These are phyloP conservation scores for Colletotrichum melonis DNA, from an alignment of 2,329 filamentous ascomycete species.

Conservation along the genomic window DNA sequence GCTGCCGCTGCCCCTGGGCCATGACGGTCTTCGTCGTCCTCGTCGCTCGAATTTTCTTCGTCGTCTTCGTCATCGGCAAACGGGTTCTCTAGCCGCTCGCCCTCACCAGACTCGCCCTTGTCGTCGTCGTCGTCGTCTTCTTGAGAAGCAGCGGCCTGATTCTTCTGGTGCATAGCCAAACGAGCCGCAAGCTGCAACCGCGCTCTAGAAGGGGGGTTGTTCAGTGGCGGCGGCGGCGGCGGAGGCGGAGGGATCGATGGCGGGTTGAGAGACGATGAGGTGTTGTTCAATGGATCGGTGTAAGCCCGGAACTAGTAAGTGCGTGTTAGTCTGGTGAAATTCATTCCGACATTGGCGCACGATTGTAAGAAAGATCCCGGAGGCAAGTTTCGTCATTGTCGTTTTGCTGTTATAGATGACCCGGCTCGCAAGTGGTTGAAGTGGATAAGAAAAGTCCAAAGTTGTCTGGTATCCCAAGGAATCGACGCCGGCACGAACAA, in stretches of 20 bases:
- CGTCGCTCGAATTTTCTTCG: constrained; percentile 61
- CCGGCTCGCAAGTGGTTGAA: constrained; percentile 7
- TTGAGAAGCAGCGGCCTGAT: constrained; percentile 57
- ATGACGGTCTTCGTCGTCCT: constrained; percentile 58
- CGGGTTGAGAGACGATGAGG: constrained; percentile 61
- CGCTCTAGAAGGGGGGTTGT: constrained; percentile 87
- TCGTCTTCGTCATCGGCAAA: constrained; percentile 67
- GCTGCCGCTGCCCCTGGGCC: constrained; percentile 16
- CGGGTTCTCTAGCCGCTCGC: constrained; percentile 56
- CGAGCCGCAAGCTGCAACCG: constrained; percentile 91
- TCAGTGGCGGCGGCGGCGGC: constrained; percentile 81
- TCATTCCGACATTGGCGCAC: constrained; percentile 4
- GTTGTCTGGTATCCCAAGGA: constrained; percentile 34
- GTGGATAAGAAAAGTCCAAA: constrained; percentile 31
- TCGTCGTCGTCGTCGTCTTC: constrained; percentile 51
- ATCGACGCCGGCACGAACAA: constrained; percentile 30
- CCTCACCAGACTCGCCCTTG: constrained; percentile 35
- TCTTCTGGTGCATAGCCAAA: constrained; percentile 80
- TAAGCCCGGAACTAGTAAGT: constrained; percentile 66
- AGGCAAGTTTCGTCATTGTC: constrained; percentile 27
- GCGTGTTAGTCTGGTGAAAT: constrained; percentile 21
- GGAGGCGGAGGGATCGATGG: constrained; percentile 70
- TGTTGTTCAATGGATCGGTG: constrained; percentile 64
- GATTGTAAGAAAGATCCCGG: constrained; percentile 1
- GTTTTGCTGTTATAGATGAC: constrained; percentile 2